Conservation (phyloP, 2,329 filamentous ascomycete species). For the Ophiobolus disseminans region DNA sequence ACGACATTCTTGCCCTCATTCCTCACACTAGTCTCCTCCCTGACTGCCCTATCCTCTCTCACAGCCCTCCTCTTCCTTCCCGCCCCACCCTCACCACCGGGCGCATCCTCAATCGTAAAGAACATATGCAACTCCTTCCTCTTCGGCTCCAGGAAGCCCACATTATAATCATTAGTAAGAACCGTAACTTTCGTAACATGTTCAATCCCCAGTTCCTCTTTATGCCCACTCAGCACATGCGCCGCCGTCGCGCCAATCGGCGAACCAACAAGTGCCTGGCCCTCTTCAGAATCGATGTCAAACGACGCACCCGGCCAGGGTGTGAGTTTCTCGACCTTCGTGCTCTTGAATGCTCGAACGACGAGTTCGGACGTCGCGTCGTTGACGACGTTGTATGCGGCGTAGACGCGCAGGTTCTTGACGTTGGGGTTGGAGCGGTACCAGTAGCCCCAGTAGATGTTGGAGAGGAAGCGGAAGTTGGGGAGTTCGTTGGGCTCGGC, state of each 20-base stretch:
- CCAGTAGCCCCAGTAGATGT: constrained; percentile 33
- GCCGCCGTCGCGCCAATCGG: not conserved
- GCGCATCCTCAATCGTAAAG: constrained; percentile 1
- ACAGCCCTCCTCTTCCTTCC: not conserved
- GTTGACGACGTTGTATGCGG: not conserved
- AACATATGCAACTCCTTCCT: not conserved
- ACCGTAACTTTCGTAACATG: not conserved
- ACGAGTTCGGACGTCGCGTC: not conserved
- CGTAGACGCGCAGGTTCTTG: constrained; percentile 19
- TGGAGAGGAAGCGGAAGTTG: constrained; percentile 16
- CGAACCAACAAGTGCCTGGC: not conserved
- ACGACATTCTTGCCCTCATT: not conserved
- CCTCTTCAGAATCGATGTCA: not conserved
- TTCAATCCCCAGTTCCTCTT: not conserved
- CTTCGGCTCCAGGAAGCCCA: not conserved
- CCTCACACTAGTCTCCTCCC: not conserved
- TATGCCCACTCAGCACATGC: not conserved
- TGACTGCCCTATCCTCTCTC: not conserved
- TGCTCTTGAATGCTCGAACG: not conserved
- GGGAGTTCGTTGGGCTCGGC: constrained; percentile 16
- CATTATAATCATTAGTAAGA: not conserved
- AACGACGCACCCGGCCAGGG: not conserved
- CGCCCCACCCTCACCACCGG: not conserved
- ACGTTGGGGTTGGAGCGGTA: constrained; percentile 13
- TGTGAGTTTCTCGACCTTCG: not conserved